Evolutionary conservation across 148 eudicot species (phyloP), one percentile per base, ranked within the genome.

Genomic region (Simmondsia chinensis): DNA sequence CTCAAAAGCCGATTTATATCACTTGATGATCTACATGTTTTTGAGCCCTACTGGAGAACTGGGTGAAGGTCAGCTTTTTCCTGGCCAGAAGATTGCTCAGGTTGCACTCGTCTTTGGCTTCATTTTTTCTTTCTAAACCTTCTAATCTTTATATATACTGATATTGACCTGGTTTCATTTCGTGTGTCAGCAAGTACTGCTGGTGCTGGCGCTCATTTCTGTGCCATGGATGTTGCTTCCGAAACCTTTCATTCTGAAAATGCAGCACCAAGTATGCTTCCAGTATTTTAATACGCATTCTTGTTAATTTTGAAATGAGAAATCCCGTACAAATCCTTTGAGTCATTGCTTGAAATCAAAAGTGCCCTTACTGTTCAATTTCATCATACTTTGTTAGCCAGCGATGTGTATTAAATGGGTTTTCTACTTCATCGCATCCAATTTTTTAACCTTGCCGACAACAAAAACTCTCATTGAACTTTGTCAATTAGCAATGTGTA

Each of bases 171-270:
- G n/a, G n/a, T 17, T 48, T 47, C 26, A 33, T 56, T 65, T 39
- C 44, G 16, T 48, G 16, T 43, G 16, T 46, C 77, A 91, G 97
- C 60, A 82, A 50, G 83, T 79, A 47, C 64, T 93, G 33, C 59
- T 93, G 48, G 52, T 75, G 35, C 64, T 80, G 36, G 96, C 99
- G 44, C 81, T 93, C 47, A 75, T 93, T 35, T 47, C 99, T 61
- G 96, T 93, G 60, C 99, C 99, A 20, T 93, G 99, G 82, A 93
- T 93, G 99, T 68, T 93, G 61, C 52, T 93, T 45, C 99, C 99
- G 41, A 93, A 86, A 76, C 99, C 99, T 33, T 67, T 86, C 46
- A 57, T 93, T 52, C 52, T 93, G 81, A 93, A 93, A 61, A 44
- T 20, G 54, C 94, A 93, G 60, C 94, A 93, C 43, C 60, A 79